Conservation (phyloP, 108 stramenopile species). For the Poteriospumella lacustris region DNA sequence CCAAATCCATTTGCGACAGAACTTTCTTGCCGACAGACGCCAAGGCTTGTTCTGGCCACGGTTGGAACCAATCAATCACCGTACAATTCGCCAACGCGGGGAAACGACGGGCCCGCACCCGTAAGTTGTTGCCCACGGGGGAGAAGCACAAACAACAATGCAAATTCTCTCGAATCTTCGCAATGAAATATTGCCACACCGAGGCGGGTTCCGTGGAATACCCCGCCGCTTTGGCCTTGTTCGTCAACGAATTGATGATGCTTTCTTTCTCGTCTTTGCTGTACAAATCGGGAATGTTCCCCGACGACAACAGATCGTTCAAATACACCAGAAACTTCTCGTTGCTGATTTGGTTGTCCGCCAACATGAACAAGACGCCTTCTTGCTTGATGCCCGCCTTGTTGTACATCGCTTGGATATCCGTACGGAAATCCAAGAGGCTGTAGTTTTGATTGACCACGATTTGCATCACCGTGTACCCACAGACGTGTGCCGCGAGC, state of each 20-base stretch:
- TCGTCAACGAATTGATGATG: slow-evolving; percentile 35
- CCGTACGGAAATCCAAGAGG: slow-evolving; percentile 51
- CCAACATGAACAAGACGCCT: slow-evolving; percentile 53
- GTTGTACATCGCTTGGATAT: slow-evolving; percentile 51
- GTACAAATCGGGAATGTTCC: slow-evolving; percentile 50
- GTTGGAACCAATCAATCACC: slow-evolving; percentile 51
- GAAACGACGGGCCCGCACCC: slow-evolving; percentile 40
- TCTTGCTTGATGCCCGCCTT: slow-evolving; percentile 45
- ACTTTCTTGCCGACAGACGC: slow-evolving; percentile 12
- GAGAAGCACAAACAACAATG: slow-evolving; percentile 29
- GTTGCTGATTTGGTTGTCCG: slow-evolving; percentile 59
- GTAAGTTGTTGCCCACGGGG: slow-evolving; percentile 30
- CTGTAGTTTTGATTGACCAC: slow-evolving; percentile 46
- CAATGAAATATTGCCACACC: slow-evolving; percentile 26
- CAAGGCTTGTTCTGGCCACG: slow-evolving; percentile 42
- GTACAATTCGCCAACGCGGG: slow-evolving; percentile 48
- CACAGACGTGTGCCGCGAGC: slow-evolving; percentile 56
- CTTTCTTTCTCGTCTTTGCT: slow-evolving; percentile 47
- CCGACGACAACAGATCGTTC: slow-evolving; percentile 50
- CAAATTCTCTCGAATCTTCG: slow-evolving; percentile 26
- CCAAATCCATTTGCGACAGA: slow-evolving; percentile 12
- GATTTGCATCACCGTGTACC: slow-evolving; percentile 37
- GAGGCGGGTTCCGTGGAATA: slow-evolving; percentile 20
- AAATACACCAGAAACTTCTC: slow-evolving; percentile 58
- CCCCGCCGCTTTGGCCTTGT: slow-evolving; percentile 45